Evolutionary conservation across 768 basidiomycete species (phyloP).

Genomic region (Phanerochaete sordida): DNA sequence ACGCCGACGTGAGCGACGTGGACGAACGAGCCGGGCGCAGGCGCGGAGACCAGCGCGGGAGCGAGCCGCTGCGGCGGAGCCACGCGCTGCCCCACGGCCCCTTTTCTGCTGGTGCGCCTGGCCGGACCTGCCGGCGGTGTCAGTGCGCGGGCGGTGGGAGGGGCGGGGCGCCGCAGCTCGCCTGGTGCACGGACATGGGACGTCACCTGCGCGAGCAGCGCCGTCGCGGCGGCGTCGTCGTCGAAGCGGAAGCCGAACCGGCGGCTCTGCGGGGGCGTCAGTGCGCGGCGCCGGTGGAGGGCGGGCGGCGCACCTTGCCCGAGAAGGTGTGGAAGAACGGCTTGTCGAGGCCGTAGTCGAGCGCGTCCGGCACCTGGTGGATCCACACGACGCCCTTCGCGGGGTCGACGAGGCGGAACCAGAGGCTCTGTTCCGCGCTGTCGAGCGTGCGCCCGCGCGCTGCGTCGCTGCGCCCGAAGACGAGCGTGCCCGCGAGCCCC

Average conservation of each 20-base stretch:
- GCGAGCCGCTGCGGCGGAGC: slow-evolving; percentile 22
- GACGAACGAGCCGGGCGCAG: slow-evolving; percentile 57
- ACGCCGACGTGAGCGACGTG: slow-evolving; percentile 67
- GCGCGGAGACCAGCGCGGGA: slow-evolving; percentile 51
- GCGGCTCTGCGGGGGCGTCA: slow-evolving; percentile 27
- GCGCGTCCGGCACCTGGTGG: slow-evolving; percentile 55
- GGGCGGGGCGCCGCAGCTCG: slow-evolving; percentile 13
- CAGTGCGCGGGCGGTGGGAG: neutral
- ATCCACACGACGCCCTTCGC: slow-evolving; percentile 60
- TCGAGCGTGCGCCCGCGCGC: slow-evolving; percentile 19
- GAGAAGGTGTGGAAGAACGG: slow-evolving; percentile 92
- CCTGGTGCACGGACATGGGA: slow-evolving; percentile 45
- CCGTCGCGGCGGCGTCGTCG: slow-evolving; percentile 55
- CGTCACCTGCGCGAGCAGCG: slow-evolving; percentile 59
- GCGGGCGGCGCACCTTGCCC: slow-evolving; percentile 59
- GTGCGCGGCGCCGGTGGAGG: neutral
- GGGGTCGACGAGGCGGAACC: slow-evolving; percentile 60
- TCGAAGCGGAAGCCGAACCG: slow-evolving; percentile 57
- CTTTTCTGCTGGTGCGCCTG: neutral
- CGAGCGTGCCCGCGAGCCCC: slow-evolving; percentile 55
- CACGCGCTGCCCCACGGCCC: neutral
- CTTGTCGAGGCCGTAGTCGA: slow-evolving; percentile 77
- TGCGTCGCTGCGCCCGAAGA: slow-evolving; percentile 38
- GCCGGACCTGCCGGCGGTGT: neutral
- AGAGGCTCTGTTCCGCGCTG: slow-evolving; percentile 35